These are phyloP conservation scores for Penicillium sp. DNA, from an alignment of 2,329 filamentous ascomycete species.

Conservation along the genomic window DNA sequence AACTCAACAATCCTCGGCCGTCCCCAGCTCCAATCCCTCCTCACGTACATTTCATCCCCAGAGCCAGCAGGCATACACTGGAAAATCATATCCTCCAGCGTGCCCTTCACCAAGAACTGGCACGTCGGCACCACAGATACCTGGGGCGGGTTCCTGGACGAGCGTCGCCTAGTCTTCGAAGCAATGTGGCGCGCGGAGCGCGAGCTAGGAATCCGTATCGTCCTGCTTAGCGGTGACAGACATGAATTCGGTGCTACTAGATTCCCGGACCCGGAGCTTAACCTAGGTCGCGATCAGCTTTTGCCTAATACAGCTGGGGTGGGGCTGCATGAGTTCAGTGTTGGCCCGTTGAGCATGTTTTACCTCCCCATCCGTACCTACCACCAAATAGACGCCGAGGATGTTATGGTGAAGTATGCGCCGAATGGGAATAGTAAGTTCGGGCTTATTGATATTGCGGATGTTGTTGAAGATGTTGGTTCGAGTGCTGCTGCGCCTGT, in stretches of 20 bases:
- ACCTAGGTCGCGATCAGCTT: conserved; percentile 18
- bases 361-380: conserved; percentile 85
- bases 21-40: conserved; percentile 74
- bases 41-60: conserved; percentile 71
- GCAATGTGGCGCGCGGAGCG: conserved; percentile 88
- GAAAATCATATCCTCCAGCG: conserved; percentile 88
- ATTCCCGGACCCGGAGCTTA: conserved; percentile 53
- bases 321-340: conserved; percentile 81
- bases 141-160: conserved; percentile 86
- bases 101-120: conserved; percentile 99
- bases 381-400: conserved; percentile 73
- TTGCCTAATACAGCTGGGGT: conserved; percentile 27
- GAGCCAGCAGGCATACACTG: conserved; percentile 78
- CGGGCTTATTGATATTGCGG: conserved; percentile 75
- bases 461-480: conserved; percentile 50
- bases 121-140: conserved; percentile 83
- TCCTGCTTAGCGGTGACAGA: conserved; percentile 86
- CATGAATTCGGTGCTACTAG: conserved; percentile 94
- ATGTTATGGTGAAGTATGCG: conserved; percentile 78
- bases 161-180: conserved; percentile 76
- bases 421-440: conserved; percentile 88
- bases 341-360: conserved; percentile 89
- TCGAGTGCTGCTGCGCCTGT: conserved; percentile 13
- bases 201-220: conserved; percentile 68
- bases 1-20: conserved; percentile 85